Base-by-base conservation (phyloP, 208 protist genomes). In the Crithidia sp. region DNA sequence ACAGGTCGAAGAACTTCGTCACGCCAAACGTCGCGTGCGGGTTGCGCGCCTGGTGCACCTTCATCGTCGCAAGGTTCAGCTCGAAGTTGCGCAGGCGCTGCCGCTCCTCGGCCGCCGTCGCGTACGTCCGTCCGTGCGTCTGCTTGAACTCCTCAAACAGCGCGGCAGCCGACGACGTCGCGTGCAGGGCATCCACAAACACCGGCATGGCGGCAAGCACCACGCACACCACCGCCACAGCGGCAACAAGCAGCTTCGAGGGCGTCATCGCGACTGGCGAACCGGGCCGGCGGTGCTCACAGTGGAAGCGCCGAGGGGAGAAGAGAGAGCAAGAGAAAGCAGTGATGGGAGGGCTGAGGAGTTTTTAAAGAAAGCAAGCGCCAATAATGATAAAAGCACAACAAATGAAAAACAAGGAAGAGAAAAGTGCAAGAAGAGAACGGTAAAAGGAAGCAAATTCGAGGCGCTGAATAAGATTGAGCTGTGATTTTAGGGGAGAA, bases 1-100 rank as follows among this genome's bases (percentile, higher is more conserved):
- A 85, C 50, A 91, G 56, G 82, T 95, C 87, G 19, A 85, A 88
- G 82, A 89, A 92, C 52, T 62, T 77, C 57, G 79, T 89, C 44
- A 87, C 63, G 43, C 79, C 81, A 70, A 92, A 92, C 47, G 54
- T 76, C 36, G 85, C 89, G 55, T 86, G 67, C 16, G 86, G 81
- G 81, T 92, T 90, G 16, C 64, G 62, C 50, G 78, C 77, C 64
- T 84, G 63, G 47, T 85, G 59, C 47, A 45, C 47, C 53, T 44
- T 16, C 74, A 78, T 75, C 40, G 41, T n/a, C 59, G 79, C 61
- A 52, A 89, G 19, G 70, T 91, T 91, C 16, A 71, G 56, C 50
- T 64, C 28, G 74, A 91, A 91, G 74, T 81, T 67, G 52, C 19
- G 36, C 41, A 84, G 52, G 53, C 83, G 75, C 61, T 53, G 61